Evolutionary conservation across 306 rosid genomes (phyloP), one percentile per base, ranked within the genome.

Genomic region (Trifolium pratense): DNA sequence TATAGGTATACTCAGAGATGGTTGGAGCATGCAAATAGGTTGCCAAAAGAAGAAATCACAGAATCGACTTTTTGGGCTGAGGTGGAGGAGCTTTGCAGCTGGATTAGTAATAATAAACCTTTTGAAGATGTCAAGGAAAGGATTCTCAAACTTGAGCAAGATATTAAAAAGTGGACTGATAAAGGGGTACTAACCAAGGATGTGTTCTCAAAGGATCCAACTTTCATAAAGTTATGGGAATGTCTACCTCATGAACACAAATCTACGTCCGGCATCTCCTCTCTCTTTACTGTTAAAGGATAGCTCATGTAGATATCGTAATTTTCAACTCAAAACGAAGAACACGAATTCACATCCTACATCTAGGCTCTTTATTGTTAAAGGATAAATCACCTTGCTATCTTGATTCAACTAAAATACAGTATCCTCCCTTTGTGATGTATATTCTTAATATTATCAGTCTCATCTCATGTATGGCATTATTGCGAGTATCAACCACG

Each of bases 41-140:
- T 20, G 71, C 8, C 7, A 2, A 52, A 29, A 0, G 85, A 4
- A n/a, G 45, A 20, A 2, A 36, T 80, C 67, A 84, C 87, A 21
- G 97, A 88, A 68, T 88, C 97, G 0, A 80, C 64, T 43, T 81
- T 91, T 15, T 89, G 88, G 96, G 98, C 95, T 9, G 88, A 88
- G 56, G 74, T 89, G 62, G 97, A 94, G 66, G 98, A 94, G 52
- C 84, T 94, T 20, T 52, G 75, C 15, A 45, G 34, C 79, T 70
- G 65, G 26, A 79, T 17, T 13, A 76, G 42, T 39, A 76, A 23
- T 65, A 67, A 61, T 13, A 57, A 58, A 21, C 48, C 79, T 34
- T 75, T 61, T n/a, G 73, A 60, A 6, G 53, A 42, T 10, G 5
- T 46, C 0, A 15, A 10, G 48, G 21, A 29, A 4, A 60, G 78